A percentile compares a stretch with the other conserved stretches of the same genome.
phyloP scores from a whole-genome alignment of 192 early-diverging fungal species.

The Linnemannia schmuckeri region DNA sequence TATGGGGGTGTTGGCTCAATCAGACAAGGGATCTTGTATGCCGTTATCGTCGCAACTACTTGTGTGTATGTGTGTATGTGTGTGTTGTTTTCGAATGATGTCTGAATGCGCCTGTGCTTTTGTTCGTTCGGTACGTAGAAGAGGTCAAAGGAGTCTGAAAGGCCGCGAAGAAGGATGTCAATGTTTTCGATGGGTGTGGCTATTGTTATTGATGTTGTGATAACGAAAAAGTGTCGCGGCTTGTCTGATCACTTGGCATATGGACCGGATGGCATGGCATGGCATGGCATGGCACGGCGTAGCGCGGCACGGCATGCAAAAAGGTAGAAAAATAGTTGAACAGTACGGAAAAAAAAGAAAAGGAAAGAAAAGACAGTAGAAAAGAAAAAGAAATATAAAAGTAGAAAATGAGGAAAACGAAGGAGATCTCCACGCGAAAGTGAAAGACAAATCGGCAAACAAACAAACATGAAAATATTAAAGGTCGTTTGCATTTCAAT shows the following conservation, averaged over 20 bases:
- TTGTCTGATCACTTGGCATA: not conserved
- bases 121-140: no score
- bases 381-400: not conserved
- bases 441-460: not conserved
- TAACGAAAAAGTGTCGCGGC: not conserved
- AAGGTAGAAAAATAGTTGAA: not conserved
- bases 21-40: no score
- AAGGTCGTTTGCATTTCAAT: no score
- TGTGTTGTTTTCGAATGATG: not conserved
- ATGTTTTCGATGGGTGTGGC: not conserved
- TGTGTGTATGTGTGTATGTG: not conserved
- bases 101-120: no score
- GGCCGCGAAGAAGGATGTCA: not conserved
- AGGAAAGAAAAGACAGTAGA: not conserved
- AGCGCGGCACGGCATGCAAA: not conserved
- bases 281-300: not conserved
- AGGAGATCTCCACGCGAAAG: no score
- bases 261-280: not conserved
- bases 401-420: not conserved
- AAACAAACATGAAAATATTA: not conserved
- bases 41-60: no score
- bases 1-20: no score
- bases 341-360: not conserved
- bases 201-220: not conserved
- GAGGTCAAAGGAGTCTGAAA: no score